Percentiles rank a stretch among this genome's conserved stretches.
These are phyloP conservation scores for Zea luxurians DNA, from an alignment of 176 grass and related monocot species.

Conservation along the genomic window DNA sequence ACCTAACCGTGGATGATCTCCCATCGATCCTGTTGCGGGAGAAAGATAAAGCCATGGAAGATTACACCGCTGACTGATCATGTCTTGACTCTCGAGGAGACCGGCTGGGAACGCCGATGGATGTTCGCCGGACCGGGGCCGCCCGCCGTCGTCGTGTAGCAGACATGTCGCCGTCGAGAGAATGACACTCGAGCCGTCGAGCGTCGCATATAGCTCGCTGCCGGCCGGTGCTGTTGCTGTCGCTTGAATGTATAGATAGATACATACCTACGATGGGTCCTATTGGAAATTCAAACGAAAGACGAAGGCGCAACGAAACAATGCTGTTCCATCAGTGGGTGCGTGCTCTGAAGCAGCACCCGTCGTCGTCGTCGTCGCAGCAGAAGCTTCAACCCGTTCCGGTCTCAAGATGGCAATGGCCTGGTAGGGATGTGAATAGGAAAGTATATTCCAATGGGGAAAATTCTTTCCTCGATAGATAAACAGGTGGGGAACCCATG, in stretches of 20 bases:
- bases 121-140: not conserved
- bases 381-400: not conserved
- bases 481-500: no score
- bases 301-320: not conserved
- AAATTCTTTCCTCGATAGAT: no score
- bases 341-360: not conserved
- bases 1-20: no score
- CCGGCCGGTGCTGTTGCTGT: not conserved
- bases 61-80: not conserved
- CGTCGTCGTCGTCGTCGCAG: not conserved
- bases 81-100: not conserved
- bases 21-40: no score
- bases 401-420: no score
- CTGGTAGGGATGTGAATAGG: no score
- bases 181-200: no score
- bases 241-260: not conserved
- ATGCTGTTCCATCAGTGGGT: not conserved
- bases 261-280: not conserved
- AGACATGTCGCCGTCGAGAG: not conserved
- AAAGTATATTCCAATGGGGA: no score
- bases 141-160: not conserved
- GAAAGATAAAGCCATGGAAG: conserved; percentile 1
- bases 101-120: not conserved
- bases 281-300: not conserved
- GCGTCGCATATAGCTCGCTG: not conserved